Percentiles rank a stretch among this genome's conserved stretches.
Evolutionary conservation across 148 eudicot genomes (phyloP).

Genomic region (Vaccinium corymbosum): DNA sequence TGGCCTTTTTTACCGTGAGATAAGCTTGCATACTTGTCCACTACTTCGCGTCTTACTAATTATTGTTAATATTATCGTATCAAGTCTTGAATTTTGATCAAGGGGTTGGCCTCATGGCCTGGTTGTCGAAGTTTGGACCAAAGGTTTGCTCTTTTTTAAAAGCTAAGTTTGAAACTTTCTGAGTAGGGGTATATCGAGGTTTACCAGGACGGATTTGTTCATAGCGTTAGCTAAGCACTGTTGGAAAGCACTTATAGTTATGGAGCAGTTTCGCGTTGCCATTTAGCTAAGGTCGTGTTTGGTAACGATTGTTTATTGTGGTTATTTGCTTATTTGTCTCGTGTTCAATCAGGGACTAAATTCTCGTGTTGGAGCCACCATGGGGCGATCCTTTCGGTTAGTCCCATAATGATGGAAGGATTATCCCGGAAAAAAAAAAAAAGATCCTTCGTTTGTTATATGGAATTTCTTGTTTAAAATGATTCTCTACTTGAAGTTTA

Average conservation of each 20-base stretch:
- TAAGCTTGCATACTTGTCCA: neutral
- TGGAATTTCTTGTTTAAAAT: neutral
- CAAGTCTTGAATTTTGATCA: neutral
- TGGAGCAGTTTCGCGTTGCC: too few relatives aligned
- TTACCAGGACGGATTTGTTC: neutral
- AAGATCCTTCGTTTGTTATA: neutral
- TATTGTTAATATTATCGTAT: neutral
- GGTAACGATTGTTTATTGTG: neutral
- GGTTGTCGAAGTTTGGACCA: too few relatives aligned
- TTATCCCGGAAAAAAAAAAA: neutral
- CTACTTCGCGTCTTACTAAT: neutral
- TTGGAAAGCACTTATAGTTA: too few relatives aligned
- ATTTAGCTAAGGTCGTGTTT: neutral
- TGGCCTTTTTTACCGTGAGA: neutral
- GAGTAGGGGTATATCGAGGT: neutral
- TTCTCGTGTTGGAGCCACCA: neutral
- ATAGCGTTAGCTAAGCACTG: neutral
- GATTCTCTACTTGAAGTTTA: neutral
- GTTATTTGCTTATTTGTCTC: neutral
- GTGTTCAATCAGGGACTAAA: neutral
- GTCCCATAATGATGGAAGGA: neutral
- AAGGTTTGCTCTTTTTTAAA: too few relatives aligned
- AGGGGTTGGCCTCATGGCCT: neutral
- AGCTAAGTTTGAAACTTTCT: too few relatives aligned
- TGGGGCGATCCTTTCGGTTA: neutral